Base-by-base conservation (phyloP, 2,329 filamentous ascomycete genomes). In the Pseudogymnoascus verrucosus region DNA sequence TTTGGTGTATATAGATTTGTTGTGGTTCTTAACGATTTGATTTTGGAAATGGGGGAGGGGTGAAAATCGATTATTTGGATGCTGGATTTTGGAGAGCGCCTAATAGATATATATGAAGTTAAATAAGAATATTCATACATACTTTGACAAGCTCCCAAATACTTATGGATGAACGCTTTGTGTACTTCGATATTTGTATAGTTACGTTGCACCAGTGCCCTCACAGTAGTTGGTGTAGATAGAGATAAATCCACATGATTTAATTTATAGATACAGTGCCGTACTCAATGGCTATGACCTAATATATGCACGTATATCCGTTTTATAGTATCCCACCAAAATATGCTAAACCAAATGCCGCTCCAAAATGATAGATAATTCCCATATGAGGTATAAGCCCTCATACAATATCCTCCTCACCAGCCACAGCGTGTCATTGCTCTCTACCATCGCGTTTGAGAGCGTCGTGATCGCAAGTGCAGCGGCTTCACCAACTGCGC, bases 341-440 rank as follows among this genome's bases (percentile, higher is more conserved):
- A 19, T 10, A 54, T 31, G 28, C 28, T n/a, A 19, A 57, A 12
- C n/a, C 51, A 34, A 21, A 36, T 34, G 8, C 28, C 51, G n/a
- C 51, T 36, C 5, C n/a, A 34, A 57, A 57, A 34, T 14, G 5
- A 36, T 3, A 12, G 4, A 31, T 11, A 21, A 19, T 2, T 57
- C 28, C 28, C 16, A 19, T 8, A 11, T 21, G 26, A 31, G n/a
- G 51, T 16, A 57, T 36, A 21, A 1, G 11, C 10, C 51, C 8
- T 57, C 16, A 57, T 19, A 57, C 51, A 36, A 21, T 11, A 14
- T 19, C 28, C 47, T 66, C 65, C 62, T 66, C 65, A 23, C 65
- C 64, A 26, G 40, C 16, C 19, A n/a, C n/a, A n/a, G n/a, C n/a
- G n/a, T n/a, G n/a, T n/a, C n/a, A n/a, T n/a, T n/a, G n/a, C n/a